phyloP scores from a whole-genome alignment of 78 protist genomes.

The Speleostelium caveatum region DNA sequence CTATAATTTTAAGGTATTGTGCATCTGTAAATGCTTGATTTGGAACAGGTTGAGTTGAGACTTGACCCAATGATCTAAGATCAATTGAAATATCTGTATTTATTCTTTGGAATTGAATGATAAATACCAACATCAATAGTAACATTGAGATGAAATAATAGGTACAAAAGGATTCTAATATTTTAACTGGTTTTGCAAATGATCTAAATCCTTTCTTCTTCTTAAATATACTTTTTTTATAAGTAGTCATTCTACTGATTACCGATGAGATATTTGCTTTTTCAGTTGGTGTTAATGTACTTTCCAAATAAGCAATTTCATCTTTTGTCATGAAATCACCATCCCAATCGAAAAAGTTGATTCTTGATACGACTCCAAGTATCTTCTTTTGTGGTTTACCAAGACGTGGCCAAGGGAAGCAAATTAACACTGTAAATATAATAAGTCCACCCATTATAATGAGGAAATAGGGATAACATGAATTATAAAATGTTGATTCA shows the following conservation, averaged over 20 bases:
- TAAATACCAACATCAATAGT: conserved; percentile 46
- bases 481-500: conserved; percentile 57
- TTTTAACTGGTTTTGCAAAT: conserved; percentile 42
- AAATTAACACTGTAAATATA: conserved; percentile 1
- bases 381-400: not conserved
- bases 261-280: no score
- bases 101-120: conserved; percentile 61
- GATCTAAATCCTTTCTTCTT: conserved; percentile 46
- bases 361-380: not conserved
- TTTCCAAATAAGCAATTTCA: conserved; percentile 19
- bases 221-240: conserved; percentile 25
- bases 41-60: conserved; percentile 10
- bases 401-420: conserved; percentile 54
- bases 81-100: conserved; percentile 33
- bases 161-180: conserved; percentile 49
- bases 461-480: conserved; percentile 62
- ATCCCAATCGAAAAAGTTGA: conserved; percentile 67
- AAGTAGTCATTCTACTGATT: no score
- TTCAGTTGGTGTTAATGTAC: not conserved
- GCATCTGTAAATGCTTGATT: conserved; percentile 17
- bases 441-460: conserved; percentile 39
- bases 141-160: conserved; percentile 44
- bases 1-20: conserved; percentile 38
- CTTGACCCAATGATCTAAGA: conserved; percentile 55
- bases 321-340: conserved; percentile 34